A percentile compares a stretch with the other conserved stretches of the same genome.
Evolutionary conservation across 139 green algal genomes (phyloP).

Genomic region (Haematococcus lacustris): DNA sequence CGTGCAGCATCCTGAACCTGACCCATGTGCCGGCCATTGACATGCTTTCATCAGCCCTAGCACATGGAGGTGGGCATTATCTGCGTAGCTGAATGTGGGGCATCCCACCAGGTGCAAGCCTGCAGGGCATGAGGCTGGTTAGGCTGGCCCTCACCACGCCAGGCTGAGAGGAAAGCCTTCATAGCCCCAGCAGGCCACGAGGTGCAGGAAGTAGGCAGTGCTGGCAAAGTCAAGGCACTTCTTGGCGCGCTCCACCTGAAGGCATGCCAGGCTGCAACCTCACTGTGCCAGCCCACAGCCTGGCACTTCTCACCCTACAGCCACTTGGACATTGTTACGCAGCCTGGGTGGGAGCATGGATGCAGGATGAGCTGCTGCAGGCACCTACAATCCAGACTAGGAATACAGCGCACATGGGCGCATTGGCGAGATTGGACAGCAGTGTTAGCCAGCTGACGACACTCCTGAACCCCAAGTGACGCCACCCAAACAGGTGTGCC

Average conservation of each 20-base stretch:
- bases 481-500: slow-evolving; percentile 58
- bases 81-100: neutral
- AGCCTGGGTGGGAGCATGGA: neutral
- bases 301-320: neutral
- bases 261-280: neutral
- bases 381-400: slow-evolving; percentile 53
- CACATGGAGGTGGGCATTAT: neutral
- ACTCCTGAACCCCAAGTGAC: slow-evolving; percentile 29
- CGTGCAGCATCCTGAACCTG: too few species aligned
- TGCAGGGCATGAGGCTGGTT: too few species aligned
- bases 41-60: too few species aligned
- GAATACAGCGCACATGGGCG: slow-evolving; percentile 36
- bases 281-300: neutral
- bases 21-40: too few species aligned
- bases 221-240: slow-evolving; percentile 92
- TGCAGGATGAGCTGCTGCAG: neutral
- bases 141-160: slow-evolving; percentile 72
- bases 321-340: neutral
- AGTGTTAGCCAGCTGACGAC: slow-evolving; percentile 53
- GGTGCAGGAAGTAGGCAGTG: slow-evolving; percentile 79
- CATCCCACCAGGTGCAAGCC: too few species aligned
- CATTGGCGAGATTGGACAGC: slow-evolving; percentile 43
- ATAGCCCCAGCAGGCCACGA: slow-evolving; percentile 44
- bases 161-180: slow-evolving; percentile 54
- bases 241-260: slow-evolving; percentile 82